These are phyloP conservation scores for Loxodes magnus DNA, from an alignment of 73 alveolate species.

Conservation along the genomic window DNA sequence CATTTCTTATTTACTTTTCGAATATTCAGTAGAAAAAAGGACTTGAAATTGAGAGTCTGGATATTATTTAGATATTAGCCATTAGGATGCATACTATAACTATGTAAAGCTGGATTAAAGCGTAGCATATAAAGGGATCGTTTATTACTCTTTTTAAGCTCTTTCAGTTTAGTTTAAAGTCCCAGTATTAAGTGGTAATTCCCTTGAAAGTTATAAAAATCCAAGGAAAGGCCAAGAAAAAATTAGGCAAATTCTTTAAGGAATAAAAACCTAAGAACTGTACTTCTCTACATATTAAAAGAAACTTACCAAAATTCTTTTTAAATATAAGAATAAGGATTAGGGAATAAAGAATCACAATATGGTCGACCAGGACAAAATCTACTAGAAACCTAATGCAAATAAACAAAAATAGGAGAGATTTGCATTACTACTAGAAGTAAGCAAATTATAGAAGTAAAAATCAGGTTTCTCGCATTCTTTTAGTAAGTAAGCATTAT, in stretches of 20 bases:
- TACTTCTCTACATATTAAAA: conserved; percentile 5
- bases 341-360: conserved; percentile 1
- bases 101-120: background rate
- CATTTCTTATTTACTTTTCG: background rate
- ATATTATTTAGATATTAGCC: conserved; percentile 3
- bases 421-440: conserved; percentile 1
- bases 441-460: background rate
- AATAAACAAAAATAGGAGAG: background rate
- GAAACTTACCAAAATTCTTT: conserved; percentile 2
- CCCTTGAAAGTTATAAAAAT: background rate
- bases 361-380: conserved; percentile 9
- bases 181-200: background rate
- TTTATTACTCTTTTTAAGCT: background rate
- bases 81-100: background rate
- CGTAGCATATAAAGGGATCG: background rate
- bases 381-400: background rate
- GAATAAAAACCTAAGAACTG: too few species aligned
- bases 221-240: conserved; percentile 10
- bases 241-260: conserved; percentile 13
- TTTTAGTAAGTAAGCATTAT: background rate
- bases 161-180: background rate
- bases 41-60: background rate
- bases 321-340: conserved; percentile 1
- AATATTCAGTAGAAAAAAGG: conserved; percentile 6
- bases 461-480: background rate